A percentile compares a stretch with the other conserved stretches of the same genome.
phyloP scores from a whole-genome alignment of 352 stramenopile species.

The Peronospora tabacina region DNA sequence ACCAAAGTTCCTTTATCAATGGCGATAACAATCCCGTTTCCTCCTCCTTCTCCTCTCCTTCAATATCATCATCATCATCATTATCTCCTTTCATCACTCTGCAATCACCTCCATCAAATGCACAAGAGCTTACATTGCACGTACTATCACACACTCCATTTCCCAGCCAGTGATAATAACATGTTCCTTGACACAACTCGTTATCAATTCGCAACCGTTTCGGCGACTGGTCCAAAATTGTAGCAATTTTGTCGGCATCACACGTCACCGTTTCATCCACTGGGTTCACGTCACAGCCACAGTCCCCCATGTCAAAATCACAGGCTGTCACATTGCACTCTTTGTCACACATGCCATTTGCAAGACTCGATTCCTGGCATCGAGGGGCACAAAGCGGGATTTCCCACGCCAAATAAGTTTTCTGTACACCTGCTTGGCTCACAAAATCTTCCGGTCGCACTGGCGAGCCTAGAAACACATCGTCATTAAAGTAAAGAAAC shows the following conservation, averaged over 20 bases:
- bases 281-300: conserved; percentile 62
- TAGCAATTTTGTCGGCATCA: conserved; percentile 52
- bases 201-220: conserved; percentile 39
- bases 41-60: conserved; percentile 12
- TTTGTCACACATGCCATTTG: conserved; percentile 84
- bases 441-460: conserved; percentile 91
- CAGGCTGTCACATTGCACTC: conserved; percentile 86
- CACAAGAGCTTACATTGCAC: conserved; percentile 80
- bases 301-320: conserved; percentile 92
- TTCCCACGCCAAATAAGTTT: conserved; percentile 91
- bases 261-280: conserved; percentile 43
- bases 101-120: conserved; percentile 82
- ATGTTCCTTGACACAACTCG: conserved; percentile 63
- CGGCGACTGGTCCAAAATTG: conserved; percentile 44
- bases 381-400: conserved; percentile 79
- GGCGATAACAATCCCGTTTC: conserved; percentile 14
- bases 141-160: conserved; percentile 66
- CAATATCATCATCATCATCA: conserved; percentile 8
- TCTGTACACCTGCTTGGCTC: conserved; percentile 76
- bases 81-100: conserved; percentile 25
- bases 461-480: conserved; percentile 89
- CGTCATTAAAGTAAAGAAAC: conserved; percentile 96
- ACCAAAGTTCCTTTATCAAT: conserved; percentile 34
- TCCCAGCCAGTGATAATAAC: conserved; percentile 74
- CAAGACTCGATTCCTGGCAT: conserved; percentile 69